Evolutionary conservation across 805 yeast genomes (phyloP), one percentile per base, ranked within the genome.

Genomic region (Starmerella bacillaris): DNA sequence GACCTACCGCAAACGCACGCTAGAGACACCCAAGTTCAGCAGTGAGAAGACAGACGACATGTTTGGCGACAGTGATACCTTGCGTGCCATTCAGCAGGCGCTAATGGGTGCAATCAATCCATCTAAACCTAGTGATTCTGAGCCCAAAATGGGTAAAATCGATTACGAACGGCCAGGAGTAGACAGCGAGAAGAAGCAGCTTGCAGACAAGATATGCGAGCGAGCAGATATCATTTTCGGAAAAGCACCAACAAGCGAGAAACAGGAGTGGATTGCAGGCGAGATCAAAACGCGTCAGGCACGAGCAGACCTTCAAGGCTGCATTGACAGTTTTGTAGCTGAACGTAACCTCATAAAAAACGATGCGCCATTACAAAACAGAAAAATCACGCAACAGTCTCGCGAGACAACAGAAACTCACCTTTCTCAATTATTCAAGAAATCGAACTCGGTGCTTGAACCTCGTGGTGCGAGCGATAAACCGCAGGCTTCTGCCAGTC

Each of bases 201-300:
- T n/a, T n/a, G n/a, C n/a, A n/a, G n/a, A n/a, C n/a, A n/a, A n/a
- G n/a, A n/a, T n/a, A n/a, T n/a, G n/a, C n/a, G n/a, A n/a, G n/a
- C n/a, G 89, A 27, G 94, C 95, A 0, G 61, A 58, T 26, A 57
- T 56, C 15, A 56, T 75, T 45, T 83, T 70, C 57, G 89, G 93
- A 1, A 66, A 61, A 7, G 61, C 56, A 1, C 72, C 70, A 5
- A 56, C 74, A 8, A 70, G 65, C 30, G 67, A 70, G 42, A 63
- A 61, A 36, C 52, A 55, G 28, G 59, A 64, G 27, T 86, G 95
- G 95, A 65, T 79, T 24, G 75, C 72, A 24, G 60, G 61, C 3
- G 93, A 82, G 51, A 80, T 78, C 50, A 67, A 63, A 32, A 67
- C 64, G 42, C 63, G 93, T 19, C 70, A 71, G 45, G 67, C 65